phyloP scores from a whole-genome alignment of 2,329 filamentous ascomycete genomes.

The Thielaviopsis populi region DNA sequence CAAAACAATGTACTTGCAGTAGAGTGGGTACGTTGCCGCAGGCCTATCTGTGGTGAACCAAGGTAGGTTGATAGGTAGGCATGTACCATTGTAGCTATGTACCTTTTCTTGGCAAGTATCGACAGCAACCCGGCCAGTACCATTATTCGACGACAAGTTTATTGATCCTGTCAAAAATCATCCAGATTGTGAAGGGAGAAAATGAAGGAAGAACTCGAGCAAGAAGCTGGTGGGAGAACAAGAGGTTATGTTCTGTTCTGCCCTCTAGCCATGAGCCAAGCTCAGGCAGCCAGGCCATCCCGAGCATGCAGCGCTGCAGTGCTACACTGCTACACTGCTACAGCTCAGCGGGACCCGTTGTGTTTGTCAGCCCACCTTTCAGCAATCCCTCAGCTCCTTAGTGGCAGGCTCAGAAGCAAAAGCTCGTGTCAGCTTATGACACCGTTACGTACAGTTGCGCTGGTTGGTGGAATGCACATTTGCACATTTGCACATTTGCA shows the following conservation, averaged over 20 bases:
- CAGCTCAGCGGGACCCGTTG: too few relatives aligned
- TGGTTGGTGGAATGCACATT: neutral
- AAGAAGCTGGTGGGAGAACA: too few relatives aligned
- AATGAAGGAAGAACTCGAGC: neutral
- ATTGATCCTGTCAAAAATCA: neutral
- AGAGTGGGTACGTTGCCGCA: too few relatives aligned
- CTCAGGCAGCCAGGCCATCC: too few relatives aligned
- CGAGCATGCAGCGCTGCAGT: neutral
- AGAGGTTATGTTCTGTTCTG: too few relatives aligned
- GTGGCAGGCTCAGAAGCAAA: neutral
- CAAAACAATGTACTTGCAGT: too few relatives aligned
- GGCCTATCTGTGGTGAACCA: too few relatives aligned
- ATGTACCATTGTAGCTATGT: neutral
- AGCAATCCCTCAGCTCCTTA: conserved; percentile 3
- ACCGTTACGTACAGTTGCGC: neutral
- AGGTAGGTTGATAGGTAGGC: too few relatives aligned
- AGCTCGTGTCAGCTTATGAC: conserved; percentile 5
- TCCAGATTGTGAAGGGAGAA: neutral
- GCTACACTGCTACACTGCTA: neutral
- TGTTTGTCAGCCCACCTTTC: neutral
- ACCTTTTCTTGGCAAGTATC: neutral
- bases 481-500: too few relatives aligned
- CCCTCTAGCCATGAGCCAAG: neutral
- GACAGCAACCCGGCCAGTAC: neutral
- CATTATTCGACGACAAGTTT: neutral